Base-by-base conservation (phyloP, 2,329 filamentous ascomycete species). In the Diaporthe caulivora region DNA sequence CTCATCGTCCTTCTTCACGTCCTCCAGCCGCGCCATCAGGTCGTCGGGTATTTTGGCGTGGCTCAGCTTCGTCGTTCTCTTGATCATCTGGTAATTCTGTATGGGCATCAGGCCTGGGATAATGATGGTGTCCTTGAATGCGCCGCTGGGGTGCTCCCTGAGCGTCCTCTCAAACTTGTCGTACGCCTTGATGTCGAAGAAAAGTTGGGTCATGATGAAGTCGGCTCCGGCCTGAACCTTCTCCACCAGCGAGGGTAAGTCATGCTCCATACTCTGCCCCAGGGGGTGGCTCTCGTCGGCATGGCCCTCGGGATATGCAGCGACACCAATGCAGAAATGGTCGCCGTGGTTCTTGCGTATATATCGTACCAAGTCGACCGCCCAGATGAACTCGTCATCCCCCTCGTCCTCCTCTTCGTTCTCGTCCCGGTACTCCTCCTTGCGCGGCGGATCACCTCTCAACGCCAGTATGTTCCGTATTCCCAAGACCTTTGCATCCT, bases 141-240 rank as follows among this genome's bases (percentile, higher is more conserved):
- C 89, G 4, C 95, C 95, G 79, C 94, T 97, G 62, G 94, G 91
- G 79, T 99, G 95, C 70, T 92, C 90, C 74, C 95, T 88, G 77
- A 99, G 83, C 67, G 88, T 90, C 76, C 86, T 88, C 84, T 98
- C 96, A 80, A 97, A 98, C 44, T 86, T 86, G 71, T 92, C 89
- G 81, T 97, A 99, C 24, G 94, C 94, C 4, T 93, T 88, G 31
- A 95, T 89, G 80, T 98, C 95, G 82, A 98, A 99, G 83, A 98
- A 98, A 11, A 99, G 88, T 83, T 99, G 97, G 0, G 97, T 98
- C 94, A 99, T 98, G 83, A 99, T 93, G 80, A 99, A 99, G 84
- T 98, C 95, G 67, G 95, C 97, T 1, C 97, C 97, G 4, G 97
- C 97, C 78, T 92, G 88, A 0, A 93, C 93, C 87, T 99, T 99